phyloP scores from a whole-genome alignment of 495 filamentous ascomycete genomes.

The Aspergillus sparsus region DNA sequence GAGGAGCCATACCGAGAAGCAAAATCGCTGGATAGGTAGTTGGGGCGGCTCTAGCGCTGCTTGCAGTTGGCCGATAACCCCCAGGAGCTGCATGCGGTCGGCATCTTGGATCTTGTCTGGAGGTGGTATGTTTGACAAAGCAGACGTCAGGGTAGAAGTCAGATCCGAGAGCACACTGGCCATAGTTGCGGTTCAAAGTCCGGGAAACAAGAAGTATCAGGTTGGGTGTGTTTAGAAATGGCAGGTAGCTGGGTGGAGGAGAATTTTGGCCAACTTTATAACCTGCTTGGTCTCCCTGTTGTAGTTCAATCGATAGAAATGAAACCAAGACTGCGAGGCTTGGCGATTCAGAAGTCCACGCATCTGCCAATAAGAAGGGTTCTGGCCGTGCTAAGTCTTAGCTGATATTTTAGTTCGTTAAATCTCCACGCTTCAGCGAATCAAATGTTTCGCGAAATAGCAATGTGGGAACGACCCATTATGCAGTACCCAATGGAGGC shows the following conservation, averaged over 20 bases:
- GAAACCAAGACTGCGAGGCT: not conserved
- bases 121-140: conserved; percentile 12
- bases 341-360: not conserved
- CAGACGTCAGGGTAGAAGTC: conserved; percentile 8
- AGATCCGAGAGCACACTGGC: conserved; percentile 1
- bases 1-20: conserved; percentile 7
- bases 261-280: not conserved
- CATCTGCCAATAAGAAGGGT: not conserved
- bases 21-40: conserved; percentile 8
- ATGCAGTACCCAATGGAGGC: not conserved
- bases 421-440: not conserved
- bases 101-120: conserved; percentile 15
- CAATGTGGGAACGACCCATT: not conserved
- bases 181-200: not conserved
- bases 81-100: conserved; percentile 12
- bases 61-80: conserved; percentile 6
- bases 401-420: not conserved
- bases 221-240: not conserved
- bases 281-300: not conserved
- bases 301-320: not conserved
- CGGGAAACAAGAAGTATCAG: not conserved
- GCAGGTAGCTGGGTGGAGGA: not conserved
- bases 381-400: not conserved
- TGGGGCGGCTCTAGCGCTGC: conserved; percentile 15
- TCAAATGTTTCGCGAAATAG: not conserved